phyloP scores from a whole-genome alignment of 164 flowering plant genomes.

The Stephania japonica region DNA sequence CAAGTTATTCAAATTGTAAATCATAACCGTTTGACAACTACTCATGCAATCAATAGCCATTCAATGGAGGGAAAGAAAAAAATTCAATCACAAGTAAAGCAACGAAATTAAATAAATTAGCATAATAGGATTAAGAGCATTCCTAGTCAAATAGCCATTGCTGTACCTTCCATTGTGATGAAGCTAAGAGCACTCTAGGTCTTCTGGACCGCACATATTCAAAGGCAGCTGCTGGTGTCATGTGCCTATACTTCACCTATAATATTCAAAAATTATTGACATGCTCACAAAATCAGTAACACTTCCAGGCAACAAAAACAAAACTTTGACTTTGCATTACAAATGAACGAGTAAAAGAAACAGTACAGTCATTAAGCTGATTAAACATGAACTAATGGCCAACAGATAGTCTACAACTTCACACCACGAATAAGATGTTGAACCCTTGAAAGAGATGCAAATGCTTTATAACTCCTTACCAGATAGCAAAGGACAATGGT shows the following conservation, averaged over 20 bases:
- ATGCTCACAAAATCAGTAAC: background rate
- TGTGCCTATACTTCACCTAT: constrained; percentile 65
- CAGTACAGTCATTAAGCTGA: background rate
- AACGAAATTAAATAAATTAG: background rate
- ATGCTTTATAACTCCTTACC: constrained; percentile 30
- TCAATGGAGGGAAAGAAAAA: too few relatives aligned
- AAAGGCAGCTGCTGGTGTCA: constrained; percentile 66
- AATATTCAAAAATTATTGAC: constrained; percentile 7
- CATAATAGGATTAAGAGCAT: background rate
- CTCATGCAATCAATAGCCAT: too few relatives aligned
- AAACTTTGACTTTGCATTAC: background rate
- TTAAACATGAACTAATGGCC: background rate
- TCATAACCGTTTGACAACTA: too few relatives aligned
- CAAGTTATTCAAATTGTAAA: too few relatives aligned
- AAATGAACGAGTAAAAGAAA: background rate
- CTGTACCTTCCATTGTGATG: constrained; percentile 69
- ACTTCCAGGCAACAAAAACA: background rate
- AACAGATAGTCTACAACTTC: background rate
- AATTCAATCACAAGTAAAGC: too few relatives aligned
- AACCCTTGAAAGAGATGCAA: too few relatives aligned
- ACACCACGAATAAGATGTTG: background rate
- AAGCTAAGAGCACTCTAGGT: constrained; percentile 70
- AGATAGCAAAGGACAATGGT: constrained; percentile 85
- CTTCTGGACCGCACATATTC: constrained; percentile 69
- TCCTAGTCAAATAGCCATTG: background rate